A percentile compares a stretch with the other conserved stretches of the same genome.
phyloP scores from a whole-genome alignment of 371 early-diverging fungal genomes.

The Mucor indicus region DNA sequence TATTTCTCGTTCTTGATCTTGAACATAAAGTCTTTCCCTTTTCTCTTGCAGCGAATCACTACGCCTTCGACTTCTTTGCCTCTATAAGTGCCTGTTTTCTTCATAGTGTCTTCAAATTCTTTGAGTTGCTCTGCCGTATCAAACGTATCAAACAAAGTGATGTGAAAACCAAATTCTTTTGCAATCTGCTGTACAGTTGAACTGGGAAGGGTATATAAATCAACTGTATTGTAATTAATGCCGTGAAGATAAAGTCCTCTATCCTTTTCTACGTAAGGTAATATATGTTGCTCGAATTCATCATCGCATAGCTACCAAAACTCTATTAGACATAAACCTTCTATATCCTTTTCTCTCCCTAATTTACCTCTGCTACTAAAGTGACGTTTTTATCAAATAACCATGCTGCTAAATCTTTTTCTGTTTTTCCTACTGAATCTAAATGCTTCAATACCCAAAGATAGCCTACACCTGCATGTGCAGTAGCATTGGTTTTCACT shows the following conservation, averaged over 20 bases:
- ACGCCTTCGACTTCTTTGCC: slow-evolving; percentile 82
- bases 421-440: slow-evolving; percentile 44
- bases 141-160: slow-evolving; percentile 43
- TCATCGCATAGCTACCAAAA: slow-evolving; percentile 82
- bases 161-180: slow-evolving; percentile 71
- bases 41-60: slow-evolving; percentile 77
- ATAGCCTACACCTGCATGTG: slow-evolving; percentile 65
- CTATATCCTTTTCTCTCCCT: too few species aligned
- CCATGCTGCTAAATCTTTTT: slow-evolving; percentile 71
- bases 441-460: slow-evolving; percentile 79
- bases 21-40: slow-evolving; percentile 64
- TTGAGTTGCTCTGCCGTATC: slow-evolving; percentile 54
- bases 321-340: not conserved
- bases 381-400: slow-evolving; percentile 72
- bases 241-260: slow-evolving; percentile 93
- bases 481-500: slow-evolving; percentile 29
- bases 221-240: slow-evolving; percentile 75
- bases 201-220: slow-evolving; percentile 71
- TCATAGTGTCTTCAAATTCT: slow-evolving; percentile 62
- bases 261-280: slow-evolving; percentile 75
- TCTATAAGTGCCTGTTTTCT: slow-evolving; percentile 59
- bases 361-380: slow-evolving; percentile 80
- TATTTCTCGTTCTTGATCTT: slow-evolving; percentile 95
- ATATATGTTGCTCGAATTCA: slow-evolving; percentile 90
- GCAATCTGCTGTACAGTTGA: slow-evolving; percentile 63